Conservation (phyloP, 2,329 filamentous ascomycete genomes). For the Diplodia intermedia region DNA sequence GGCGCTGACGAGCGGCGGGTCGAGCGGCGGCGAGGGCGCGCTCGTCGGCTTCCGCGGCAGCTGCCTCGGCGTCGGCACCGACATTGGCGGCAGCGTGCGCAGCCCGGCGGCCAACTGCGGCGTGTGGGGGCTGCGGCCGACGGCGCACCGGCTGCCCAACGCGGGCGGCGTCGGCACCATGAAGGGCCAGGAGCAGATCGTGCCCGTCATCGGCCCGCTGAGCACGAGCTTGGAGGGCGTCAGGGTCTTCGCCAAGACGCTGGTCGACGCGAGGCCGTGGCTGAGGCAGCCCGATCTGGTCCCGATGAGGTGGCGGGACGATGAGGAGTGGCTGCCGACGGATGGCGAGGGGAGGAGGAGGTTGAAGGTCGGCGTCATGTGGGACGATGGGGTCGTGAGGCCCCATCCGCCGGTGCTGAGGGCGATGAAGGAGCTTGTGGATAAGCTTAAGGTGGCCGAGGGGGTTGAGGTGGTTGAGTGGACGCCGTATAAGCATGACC, state of each 20-base stretch:
- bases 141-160: slow-evolving; percentile 49
- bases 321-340: slow-evolving; percentile 31
- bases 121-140: slow-evolving; percentile 41
- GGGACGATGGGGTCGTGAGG: slow-evolving; percentile 68
- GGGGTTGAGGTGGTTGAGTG: slow-evolving; percentile 63
- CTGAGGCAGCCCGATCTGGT: slow-evolving; percentile 63
- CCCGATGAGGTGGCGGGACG: slow-evolving; percentile 63
- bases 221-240: slow-evolving; percentile 61
- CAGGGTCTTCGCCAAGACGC: slow-evolving; percentile 59
- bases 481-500: slow-evolving; percentile 57
- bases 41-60: slow-evolving; percentile 60
- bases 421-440: slow-evolving; percentile 58
- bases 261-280: slow-evolving; percentile 64
- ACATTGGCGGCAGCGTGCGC: slow-evolving; percentile 35
- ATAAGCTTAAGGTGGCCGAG: slow-evolving; percentile 52
- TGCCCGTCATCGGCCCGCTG: slow-evolving; percentile 61
- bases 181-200: slow-evolving; percentile 53
- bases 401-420: slow-evolving; percentile 71
- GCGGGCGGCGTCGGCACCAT: slow-evolving; percentile 48
- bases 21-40: slow-evolving; percentile 64
- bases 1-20: slow-evolving; percentile 59
- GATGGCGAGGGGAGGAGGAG: slow-evolving; percentile 41
- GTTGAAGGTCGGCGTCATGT: slow-evolving; percentile 67
- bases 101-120: slow-evolving; percentile 33
- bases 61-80: slow-evolving; percentile 56